Base-by-base conservation (phyloP, 2,329 filamentous ascomycete genomes). In the Colletotrichum sidae region DNA sequence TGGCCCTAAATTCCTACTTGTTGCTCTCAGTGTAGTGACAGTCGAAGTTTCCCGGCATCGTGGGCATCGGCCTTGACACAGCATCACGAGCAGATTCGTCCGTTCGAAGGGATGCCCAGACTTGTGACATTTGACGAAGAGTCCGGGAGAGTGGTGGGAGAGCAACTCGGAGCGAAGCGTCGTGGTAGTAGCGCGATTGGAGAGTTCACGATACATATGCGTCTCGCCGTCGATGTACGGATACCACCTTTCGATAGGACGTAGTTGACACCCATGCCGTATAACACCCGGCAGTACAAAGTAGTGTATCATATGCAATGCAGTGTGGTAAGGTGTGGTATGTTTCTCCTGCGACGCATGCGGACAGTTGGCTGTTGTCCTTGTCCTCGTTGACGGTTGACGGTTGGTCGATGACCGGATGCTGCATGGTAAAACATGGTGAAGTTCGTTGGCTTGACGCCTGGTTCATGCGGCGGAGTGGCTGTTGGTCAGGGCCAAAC, bases 361-460 rank as follows among this genome's bases (percentile, higher is more conserved):
- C 54, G 47, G 60, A 46, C 58, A 34, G 60, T 25, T 63, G 54
- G 17, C 25, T 25, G 25, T 5, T 25, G 25, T 25, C 25, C 25
- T 25, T 25, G 5, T 25, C 25, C 4, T 25, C 25, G 25, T 25
- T 25, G 25, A 25, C 25, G 25, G 25, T 25, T 25, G 25, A 25
- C 4, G 25, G 25, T 25, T 25, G 12, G 37, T 8, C 44, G 41
- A 54, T 50, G 34, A 60, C 57, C 58, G 52, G 63, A 66, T 66
- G 53, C 52, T 66, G 63, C 63, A 53, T 66, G 45, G 52, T 63
- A 62, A 66, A 66, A 66, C 52, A 63, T 41, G 42, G 47, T 44
- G 39, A 62, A 53, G 63, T 66, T 44, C 53, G 47, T 49, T 39
- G 47, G 53, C 44, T 65, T 44, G 39, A 65, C 50, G 49, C 60